Evolutionary conservation across 2,329 filamentous ascomycete species (phyloP).

Genomic region (Diaporthe helianthi): DNA sequence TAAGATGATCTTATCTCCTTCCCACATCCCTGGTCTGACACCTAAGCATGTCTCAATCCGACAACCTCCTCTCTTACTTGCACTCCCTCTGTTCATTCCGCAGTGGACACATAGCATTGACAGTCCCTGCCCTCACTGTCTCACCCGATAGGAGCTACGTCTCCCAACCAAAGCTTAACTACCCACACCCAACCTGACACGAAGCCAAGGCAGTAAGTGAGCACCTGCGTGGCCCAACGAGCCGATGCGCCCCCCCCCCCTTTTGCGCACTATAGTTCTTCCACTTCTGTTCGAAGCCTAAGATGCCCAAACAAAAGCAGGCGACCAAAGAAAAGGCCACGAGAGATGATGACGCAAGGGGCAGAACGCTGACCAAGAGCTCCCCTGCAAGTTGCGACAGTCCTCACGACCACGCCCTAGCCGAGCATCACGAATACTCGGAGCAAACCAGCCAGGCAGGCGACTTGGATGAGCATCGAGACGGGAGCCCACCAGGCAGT

Average conservation of each 20-base stretch:
- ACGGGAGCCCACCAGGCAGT: not conserved
- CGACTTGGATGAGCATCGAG: not conserved
- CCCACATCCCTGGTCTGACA: slow-evolving; percentile 10
- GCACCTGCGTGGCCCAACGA: not conserved
- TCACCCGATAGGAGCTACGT: not conserved
- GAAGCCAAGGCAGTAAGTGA: slow-evolving; percentile 16
- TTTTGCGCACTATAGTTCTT: not conserved
- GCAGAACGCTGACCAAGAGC: not conserved
- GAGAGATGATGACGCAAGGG: not conserved
- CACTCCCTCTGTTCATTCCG: slow-evolving; percentile 4
- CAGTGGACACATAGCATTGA: not conserved
- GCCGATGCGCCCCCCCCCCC: not conserved
- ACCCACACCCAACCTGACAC: not conserved
- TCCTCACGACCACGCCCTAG: not conserved
- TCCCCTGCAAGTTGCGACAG: not conserved
- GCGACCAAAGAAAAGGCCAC: not conserved
- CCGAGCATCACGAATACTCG: not conserved
- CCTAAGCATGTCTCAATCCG: slow-evolving; percentile 21
- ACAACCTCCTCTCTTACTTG: not conserved
- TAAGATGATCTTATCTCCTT: slow-evolving; percentile 22
- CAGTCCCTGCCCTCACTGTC: slow-evolving; percentile 3
- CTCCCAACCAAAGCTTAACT: slow-evolving; percentile 22
- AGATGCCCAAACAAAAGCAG: not conserved
- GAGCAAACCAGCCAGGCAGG: not conserved
- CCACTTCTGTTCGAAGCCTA: not conserved